Percentiles rank a stretch among this genome's conserved stretches.
Evolutionary conservation across 139 green algal genomes (phyloP).

Genomic region (Zygnema cylindricum): DNA sequence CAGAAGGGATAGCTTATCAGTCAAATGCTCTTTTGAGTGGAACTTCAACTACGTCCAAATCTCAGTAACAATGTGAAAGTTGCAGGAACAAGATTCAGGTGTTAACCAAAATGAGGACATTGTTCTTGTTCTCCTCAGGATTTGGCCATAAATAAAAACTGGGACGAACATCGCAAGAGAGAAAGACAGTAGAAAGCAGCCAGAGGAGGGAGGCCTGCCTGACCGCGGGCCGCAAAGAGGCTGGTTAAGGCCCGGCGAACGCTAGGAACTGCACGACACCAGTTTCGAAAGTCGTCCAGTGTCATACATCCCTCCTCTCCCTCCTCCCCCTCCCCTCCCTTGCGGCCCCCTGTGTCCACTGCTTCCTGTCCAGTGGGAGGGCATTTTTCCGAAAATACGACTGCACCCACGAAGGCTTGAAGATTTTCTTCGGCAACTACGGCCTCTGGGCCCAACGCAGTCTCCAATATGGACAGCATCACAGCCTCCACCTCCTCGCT

Average conservation of each 20-base stretch:
- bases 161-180: neutral
- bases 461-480: neutral
- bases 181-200: neutral
- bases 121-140: no score
- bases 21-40: no score
- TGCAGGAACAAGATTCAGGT: no score
- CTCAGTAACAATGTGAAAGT: no score
- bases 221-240: neutral
- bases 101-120: no score
- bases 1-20: no score
- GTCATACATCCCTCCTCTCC: conserved; percentile 3
- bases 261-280: conserved; percentile 7
- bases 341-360: neutral
- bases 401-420: neutral
- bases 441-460: neutral
- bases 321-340: neutral
- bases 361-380: neutral
- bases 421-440: neutral
- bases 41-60: no score
- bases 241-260: conserved; percentile 7
- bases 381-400: neutral
- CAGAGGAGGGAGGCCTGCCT: neutral
- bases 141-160: no score
- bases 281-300: neutral
- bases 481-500: neutral